Evolutionary conservation across 257 asterid genomes (phyloP).

Genomic region (Ophiorrhiza pumila): DNA sequence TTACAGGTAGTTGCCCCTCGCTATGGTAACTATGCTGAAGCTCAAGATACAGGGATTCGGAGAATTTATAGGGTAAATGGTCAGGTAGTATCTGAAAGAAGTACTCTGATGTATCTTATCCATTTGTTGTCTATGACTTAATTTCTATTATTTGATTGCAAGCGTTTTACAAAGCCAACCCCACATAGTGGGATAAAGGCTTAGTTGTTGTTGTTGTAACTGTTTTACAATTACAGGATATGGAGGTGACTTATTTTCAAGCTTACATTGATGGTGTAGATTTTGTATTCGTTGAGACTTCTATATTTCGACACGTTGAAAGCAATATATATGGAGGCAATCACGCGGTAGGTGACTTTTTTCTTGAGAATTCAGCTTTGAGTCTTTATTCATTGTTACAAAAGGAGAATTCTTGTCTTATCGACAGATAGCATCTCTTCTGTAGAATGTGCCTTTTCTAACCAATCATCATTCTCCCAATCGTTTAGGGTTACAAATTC

Average conservation of each 20-base stretch:
- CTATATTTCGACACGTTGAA: slow-evolving; percentile 51
- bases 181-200: too few relatives aligned
- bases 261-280: slow-evolving; percentile 92
- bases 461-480: not conserved
- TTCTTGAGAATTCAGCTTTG: slow-evolving; percentile 1
- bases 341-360: slow-evolving; percentile 49
- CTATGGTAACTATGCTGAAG: slow-evolving; percentile 68
- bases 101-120: slow-evolving; percentile 9
- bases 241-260: slow-evolving; percentile 84
- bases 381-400: not conserved
- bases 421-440: not conserved
- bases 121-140: slow-evolving; percentile 18
- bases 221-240: slow-evolving; percentile 51
- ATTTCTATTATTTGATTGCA: slow-evolving; percentile 9
- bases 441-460: not conserved
- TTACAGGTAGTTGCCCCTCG: slow-evolving; percentile 83
- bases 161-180: slow-evolving; percentile 3
- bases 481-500: not conserved
- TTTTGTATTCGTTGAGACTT: slow-evolving; percentile 82
- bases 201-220: too few relatives aligned
- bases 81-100: slow-evolving; percentile 52
- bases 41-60: slow-evolving; percentile 69
- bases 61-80: slow-evolving; percentile 73
- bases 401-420: not conserved
- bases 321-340: slow-evolving; percentile 81